Conservation (phyloP, 805 yeast species). For the Lachancea fermentati region DNA sequence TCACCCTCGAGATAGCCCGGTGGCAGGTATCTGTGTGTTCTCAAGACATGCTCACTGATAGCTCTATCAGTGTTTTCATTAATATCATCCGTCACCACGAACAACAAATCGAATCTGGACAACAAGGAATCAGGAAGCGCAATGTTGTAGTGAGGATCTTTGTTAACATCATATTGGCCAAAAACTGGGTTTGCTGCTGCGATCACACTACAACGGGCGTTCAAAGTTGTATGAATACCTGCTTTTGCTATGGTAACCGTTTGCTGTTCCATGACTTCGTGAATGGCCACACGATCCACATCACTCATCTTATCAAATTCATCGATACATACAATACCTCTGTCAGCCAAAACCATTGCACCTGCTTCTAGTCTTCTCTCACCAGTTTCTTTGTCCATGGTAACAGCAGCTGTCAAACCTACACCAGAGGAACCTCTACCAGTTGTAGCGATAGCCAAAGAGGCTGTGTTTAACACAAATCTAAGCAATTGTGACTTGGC, state of each 20-base stretch:
- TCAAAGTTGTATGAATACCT: constrained; percentile 92
- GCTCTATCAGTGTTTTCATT: constrained; percentile 77
- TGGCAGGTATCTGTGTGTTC: constrained; percentile 87
- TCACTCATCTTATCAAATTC: constrained; percentile 99
- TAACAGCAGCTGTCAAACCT: constrained; percentile 98
- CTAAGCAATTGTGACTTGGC: constrained; percentile 95
- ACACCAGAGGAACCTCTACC: constrained; percentile 99
- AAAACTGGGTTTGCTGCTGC: constrained; percentile 98
- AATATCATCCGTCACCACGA: constrained; percentile 94
- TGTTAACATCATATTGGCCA: constrained; percentile 94
- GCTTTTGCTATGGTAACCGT: constrained; percentile 98
- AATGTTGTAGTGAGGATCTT: constrained; percentile 93
- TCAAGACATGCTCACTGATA: constrained; percentile 88
- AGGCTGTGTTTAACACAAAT: constrained; percentile 90
- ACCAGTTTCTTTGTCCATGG: constrained; percentile 94
- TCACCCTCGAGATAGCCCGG: constrained; percentile 89
- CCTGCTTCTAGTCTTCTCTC: constrained; percentile 96
- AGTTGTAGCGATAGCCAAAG: constrained; percentile 94
- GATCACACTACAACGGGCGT: constrained; percentile 93
- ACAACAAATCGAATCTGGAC: constrained; percentile 93
- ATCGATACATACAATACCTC: constrained; percentile 97
- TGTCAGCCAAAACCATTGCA: constrained; percentile 97
- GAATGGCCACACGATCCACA: constrained; percentile 94
- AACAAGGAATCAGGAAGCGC: constrained; percentile 94
- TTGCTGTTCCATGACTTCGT: constrained; percentile 99